phyloP scores from a whole-genome alignment of 495 filamentous ascomycete species.

The Podospora tetraspora region DNA sequence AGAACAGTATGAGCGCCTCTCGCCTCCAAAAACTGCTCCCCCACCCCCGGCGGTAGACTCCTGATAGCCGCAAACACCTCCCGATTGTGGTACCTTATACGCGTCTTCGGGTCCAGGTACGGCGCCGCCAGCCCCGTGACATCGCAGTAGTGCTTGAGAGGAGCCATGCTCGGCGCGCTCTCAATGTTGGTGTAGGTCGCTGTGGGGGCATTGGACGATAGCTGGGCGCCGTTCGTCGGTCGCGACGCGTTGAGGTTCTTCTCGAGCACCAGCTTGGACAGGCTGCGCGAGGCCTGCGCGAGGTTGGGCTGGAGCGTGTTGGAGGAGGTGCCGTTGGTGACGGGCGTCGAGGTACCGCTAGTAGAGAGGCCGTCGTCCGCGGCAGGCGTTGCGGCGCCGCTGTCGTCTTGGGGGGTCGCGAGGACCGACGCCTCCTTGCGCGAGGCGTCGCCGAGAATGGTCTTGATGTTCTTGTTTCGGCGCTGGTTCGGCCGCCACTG shows the following conservation, averaged over 20 bases:
- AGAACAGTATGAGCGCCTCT: slow-evolving; percentile 87
- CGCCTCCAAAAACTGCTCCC: slow-evolving; percentile 82
- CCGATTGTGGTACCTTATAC: slow-evolving; percentile 79
- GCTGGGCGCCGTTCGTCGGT: slow-evolving; percentile 27
- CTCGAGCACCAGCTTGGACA: slow-evolving; percentile 80
- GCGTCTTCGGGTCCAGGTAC: slow-evolving; percentile 91
- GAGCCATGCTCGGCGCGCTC: slow-evolving; percentile 74
- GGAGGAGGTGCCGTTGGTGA: slow-evolving; percentile 19
- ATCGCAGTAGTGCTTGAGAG: slow-evolving; percentile 84
- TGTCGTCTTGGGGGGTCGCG: slow-evolving; percentile 72
- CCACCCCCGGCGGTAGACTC: slow-evolving; percentile 66
- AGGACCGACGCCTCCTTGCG: slow-evolving; percentile 73
- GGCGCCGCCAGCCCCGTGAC: slow-evolving; percentile 82
- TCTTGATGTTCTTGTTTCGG: slow-evolving; percentile 97
- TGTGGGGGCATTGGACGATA: slow-evolving; percentile 53
- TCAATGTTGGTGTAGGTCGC: slow-evolving; percentile 96
- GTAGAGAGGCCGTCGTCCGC: slow-evolving; percentile 49
- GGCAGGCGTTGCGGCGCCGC: slow-evolving; percentile 69
- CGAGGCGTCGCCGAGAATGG: slow-evolving; percentile 84
- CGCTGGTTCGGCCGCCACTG: slow-evolving; percentile 87
- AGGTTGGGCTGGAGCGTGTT: slow-evolving; percentile 59
- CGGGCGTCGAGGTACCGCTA: slow-evolving; percentile 57
- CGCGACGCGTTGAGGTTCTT: slow-evolving; percentile 41
- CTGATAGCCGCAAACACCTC: slow-evolving; percentile 83
- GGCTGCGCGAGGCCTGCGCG: slow-evolving; percentile 73